A percentile compares a stretch with the other conserved stretches of the same genome.
Conservation (phyloP, 148 eudicot genomes). For the Nepenthes gracilis region DNA sequence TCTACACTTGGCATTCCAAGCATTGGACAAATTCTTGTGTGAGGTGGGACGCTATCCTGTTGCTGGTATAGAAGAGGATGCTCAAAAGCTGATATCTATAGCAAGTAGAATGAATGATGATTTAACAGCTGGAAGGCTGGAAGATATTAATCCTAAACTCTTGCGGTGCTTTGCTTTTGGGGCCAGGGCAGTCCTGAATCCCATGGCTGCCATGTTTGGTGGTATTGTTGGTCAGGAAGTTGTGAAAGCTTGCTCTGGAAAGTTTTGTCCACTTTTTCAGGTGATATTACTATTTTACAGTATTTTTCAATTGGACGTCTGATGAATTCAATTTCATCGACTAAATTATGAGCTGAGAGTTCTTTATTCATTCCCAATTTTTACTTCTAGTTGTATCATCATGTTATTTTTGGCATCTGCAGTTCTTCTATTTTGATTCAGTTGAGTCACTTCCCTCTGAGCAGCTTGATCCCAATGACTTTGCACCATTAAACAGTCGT, state of each 20-base stretch:
- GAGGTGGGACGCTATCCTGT: conserved; percentile 43
- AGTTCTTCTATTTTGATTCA: conserved; percentile 97
- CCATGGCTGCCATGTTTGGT: conserved; percentile 99
- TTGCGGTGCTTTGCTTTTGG: conserved; percentile 72
- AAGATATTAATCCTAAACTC: conserved; percentile 63
- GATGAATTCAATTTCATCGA: background rate
- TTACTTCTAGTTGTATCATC: background rate
- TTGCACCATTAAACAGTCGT: conserved; percentile 59
- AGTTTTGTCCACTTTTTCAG: conserved; percentile 92
- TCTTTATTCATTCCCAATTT: conserved; percentile 2
- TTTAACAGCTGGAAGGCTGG: conserved; percentile 41
- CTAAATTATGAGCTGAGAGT: background rate
- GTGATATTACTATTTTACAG: conserved; percentile 13
- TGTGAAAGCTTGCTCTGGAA: conserved; percentile 94
- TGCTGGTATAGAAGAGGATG: conserved; percentile 74
- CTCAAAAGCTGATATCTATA: conserved; percentile 50
- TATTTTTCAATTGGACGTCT: background rate
- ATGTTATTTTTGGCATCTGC: conserved; percentile 6
- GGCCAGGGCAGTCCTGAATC: conserved; percentile 84
- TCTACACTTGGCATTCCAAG: conserved; percentile 70
- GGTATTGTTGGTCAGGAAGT: conserved; percentile 94
- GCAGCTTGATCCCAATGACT: conserved; percentile 50
- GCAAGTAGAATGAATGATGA: conserved; percentile 35
- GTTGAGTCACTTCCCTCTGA: conserved; percentile 80
- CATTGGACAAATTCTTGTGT: conserved; percentile 48